Percentiles rank a stretch among this genome's conserved stretches.
Conservation (phyloP, 495 filamentous ascomycete species). For the Trichoderma erinaceum region DNA sequence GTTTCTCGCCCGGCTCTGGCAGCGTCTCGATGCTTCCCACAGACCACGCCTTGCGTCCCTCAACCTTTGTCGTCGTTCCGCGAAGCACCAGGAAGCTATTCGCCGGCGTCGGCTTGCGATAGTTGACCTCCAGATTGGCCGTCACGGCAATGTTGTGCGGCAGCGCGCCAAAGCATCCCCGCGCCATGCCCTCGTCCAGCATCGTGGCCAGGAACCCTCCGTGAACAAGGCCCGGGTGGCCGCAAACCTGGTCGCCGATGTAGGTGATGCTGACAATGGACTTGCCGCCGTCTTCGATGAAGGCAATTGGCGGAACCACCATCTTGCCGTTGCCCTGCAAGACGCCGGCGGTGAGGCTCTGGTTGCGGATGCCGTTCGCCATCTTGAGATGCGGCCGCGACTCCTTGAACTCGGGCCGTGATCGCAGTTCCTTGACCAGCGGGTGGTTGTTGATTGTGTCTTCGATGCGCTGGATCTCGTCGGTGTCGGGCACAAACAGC, state of each 20-base stretch:
- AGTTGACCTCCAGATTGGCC: conserved; percentile 85
- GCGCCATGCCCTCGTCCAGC: conserved; percentile 83
- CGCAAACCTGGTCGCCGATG: conserved; percentile 76
- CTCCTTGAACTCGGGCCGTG: conserved; percentile 61
- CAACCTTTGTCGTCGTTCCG: conserved; percentile 78
- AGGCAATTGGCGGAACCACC: conserved; percentile 75
- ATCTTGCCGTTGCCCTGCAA: conserved; percentile 70
- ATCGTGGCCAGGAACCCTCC: conserved; percentile 88
- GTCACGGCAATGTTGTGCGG: conserved; percentile 88
- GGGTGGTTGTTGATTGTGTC: conserved; percentile 70
- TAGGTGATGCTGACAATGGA: conserved; percentile 68
- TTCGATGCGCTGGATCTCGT: conserved; percentile 57
- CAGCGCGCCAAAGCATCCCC: conserved; percentile 85
- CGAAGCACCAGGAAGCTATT: conserved; percentile 70
- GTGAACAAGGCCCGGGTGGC: conserved; percentile 87
- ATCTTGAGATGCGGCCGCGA: conserved; percentile 84
- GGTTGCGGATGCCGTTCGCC: conserved; percentile 54
- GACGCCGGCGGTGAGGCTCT: conserved; percentile 78
- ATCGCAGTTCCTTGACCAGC: conserved; percentile 57
- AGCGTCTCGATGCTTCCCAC: conserved; percentile 85
- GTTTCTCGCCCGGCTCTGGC: conserved; percentile 50
- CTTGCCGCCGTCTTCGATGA: conserved; percentile 64
- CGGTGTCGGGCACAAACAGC: conserved; percentile 59
- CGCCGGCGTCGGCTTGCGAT: conserved; percentile 71
- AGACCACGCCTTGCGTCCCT: conserved; percentile 96